These are phyloP conservation scores for Selenicereus undatus DNA, from an alignment of 148 eudicot species.

Conservation along the genomic window DNA sequence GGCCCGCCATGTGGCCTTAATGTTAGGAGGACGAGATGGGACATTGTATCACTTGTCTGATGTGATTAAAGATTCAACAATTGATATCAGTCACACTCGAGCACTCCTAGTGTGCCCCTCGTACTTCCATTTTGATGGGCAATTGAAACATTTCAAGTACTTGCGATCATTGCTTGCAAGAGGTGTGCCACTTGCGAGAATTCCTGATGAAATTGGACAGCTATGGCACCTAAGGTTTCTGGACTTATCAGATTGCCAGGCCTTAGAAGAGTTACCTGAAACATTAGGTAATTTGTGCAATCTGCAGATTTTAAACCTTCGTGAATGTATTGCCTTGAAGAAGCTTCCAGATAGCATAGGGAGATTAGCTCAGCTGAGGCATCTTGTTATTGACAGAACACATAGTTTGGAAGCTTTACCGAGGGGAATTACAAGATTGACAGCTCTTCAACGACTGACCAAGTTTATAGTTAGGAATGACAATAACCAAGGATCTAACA, in stretches of 20 bases:
- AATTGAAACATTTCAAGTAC: neutral
- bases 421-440: neutral
- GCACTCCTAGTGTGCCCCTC: neutral
- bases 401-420: neutral
- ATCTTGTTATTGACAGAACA: neutral
- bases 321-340: neutral
- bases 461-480: neutral
- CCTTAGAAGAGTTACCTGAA: neutral
- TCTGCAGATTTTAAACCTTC: neutral
- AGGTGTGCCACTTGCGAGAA: neutral
- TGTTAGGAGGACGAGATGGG: neutral
- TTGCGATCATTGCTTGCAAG: neutral
- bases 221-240: neutral
- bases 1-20: neutral
- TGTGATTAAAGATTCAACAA: neutral
- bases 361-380: neutral
- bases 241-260: neutral
- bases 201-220: neutral
- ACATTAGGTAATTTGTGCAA: neutral
- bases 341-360: neutral
- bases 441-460: neutral
- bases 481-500: neutral
- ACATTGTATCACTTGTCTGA: neutral
- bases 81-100: neutral
- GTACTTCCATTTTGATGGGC: neutral